A percentile compares a stretch with the other conserved stretches of the same genome.
phyloP scores from a whole-genome alignment of 345 rosid species.

The Brassica cretica region DNA sequence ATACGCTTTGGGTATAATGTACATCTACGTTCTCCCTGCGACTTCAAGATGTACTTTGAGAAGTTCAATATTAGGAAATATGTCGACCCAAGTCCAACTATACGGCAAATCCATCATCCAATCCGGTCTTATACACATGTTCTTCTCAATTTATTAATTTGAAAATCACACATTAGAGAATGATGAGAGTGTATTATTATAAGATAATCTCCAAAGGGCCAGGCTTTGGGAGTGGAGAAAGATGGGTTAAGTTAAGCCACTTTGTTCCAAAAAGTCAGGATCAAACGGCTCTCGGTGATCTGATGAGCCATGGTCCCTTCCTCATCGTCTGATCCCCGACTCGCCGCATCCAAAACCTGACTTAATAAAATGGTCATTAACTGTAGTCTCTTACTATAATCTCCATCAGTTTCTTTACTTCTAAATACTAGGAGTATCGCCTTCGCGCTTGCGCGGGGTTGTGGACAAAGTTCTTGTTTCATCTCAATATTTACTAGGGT shows the following conservation, averaged over 20 bases:
- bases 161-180: not conserved
- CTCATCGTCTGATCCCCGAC: conserved; percentile 36
- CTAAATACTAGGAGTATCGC: not conserved
- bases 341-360: conserved; percentile 34
- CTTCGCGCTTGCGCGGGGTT: accelerated
- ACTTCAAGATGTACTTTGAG: conserved; percentile 1
- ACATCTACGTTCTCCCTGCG: not conserved
- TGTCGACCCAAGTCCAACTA: conserved; percentile 22
- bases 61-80: not conserved
- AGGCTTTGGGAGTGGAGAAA: conserved; percentile 5
- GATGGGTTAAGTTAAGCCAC: conserved; percentile 27
- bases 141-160: not conserved
- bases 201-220: conserved; percentile 25
- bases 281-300: conserved; percentile 37
- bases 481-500: too few relatives aligned
- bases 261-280: conserved; percentile 37
- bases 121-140: conserved; percentile 23
- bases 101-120: conserved; percentile 29
- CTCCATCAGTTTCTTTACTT: conserved; percentile 10
- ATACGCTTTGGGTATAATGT: conserved; percentile 7
- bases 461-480: too few relatives aligned
- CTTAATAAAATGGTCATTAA: conserved; percentile 9
- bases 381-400: conserved; percentile 15
- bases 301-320: conserved; percentile 38
- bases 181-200: not conserved